Evolutionary conservation across 179 eudicot genomes (phyloP).

Genomic region (Beta corolliflora): DNA sequence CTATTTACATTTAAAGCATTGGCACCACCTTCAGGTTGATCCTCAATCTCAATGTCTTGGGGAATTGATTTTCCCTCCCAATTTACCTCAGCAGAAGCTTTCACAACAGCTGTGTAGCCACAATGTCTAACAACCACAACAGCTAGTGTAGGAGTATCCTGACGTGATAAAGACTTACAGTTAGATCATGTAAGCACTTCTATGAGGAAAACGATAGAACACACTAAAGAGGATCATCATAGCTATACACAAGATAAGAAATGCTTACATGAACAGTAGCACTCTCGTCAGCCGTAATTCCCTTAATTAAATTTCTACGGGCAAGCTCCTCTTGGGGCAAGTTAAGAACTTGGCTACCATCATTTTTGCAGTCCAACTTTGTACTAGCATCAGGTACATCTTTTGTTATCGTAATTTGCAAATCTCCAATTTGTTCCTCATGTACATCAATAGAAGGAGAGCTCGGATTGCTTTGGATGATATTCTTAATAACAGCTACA

Average conservation of each 20-base stretch:
- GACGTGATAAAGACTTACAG: slow-evolving; percentile 19
- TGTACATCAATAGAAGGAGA: slow-evolving; percentile 30
- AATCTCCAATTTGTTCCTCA: slow-evolving; percentile 66
- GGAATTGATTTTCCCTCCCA: slow-evolving; percentile 60
- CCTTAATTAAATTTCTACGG: slow-evolving; percentile 77
- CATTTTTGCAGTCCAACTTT: slow-evolving; percentile 72
- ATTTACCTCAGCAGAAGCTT: slow-evolving; percentile 53
- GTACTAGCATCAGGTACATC: slow-evolving; percentile 68
- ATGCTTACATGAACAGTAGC: slow-evolving; percentile 78
- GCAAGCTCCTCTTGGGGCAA: slow-evolving; percentile 65
- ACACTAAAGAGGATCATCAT: not conserved
- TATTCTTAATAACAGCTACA: slow-evolving; percentile 51
- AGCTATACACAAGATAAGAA: not conserved
- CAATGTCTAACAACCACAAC: slow-evolving; percentile 76
- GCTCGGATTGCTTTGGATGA: slow-evolving; percentile 36
- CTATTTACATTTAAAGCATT: slow-evolving; percentile 86
- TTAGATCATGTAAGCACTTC: not conserved
- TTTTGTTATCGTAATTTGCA: slow-evolving; percentile 49
- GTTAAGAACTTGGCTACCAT: slow-evolving; percentile 70
- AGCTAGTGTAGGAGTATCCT: slow-evolving; percentile 85
- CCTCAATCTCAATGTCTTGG: slow-evolving; percentile 75
- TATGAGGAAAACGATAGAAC: not conserved
- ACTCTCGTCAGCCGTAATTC: slow-evolving; percentile 87
- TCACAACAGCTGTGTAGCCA: slow-evolving; percentile 79
- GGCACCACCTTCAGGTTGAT: slow-evolving; percentile 90